Conservation (phyloP, 768 basidiomycete genomes). For the Podaxis sp. region DNA sequence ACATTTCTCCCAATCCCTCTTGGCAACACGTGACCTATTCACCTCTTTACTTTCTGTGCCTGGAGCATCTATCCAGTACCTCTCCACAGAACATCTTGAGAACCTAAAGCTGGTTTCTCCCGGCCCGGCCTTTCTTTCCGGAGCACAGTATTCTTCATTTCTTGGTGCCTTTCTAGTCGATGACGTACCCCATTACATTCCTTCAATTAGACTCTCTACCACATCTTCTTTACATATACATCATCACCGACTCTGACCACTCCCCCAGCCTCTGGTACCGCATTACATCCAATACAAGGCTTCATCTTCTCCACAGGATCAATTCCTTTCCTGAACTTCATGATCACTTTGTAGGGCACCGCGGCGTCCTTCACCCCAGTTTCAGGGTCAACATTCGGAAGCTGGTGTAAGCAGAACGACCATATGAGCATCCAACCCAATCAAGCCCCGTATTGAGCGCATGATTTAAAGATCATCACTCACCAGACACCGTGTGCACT, state of each 20-base stretch:
- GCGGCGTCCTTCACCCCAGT: slow-evolving; percentile 68
- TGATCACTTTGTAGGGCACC: slow-evolving; percentile 73
- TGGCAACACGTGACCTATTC: slow-evolving; percentile 17
- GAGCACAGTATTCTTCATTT: neutral
- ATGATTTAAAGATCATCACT: slow-evolving; percentile 22
- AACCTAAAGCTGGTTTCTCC: neutral
- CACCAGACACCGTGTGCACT: slow-evolving; percentile 74
- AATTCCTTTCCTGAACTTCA: slow-evolving; percentile 68
- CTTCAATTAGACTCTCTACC: neutral
- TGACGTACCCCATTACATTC: neutral
- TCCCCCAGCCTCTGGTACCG: slow-evolving; percentile 49
- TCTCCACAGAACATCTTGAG: neutral
- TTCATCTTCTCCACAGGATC: slow-evolving; percentile 47
- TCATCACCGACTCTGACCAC: slow-evolving; percentile 61
- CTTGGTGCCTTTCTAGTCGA: neutral
- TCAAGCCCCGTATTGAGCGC: neutral
- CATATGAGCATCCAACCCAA: neutral
- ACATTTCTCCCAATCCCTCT: slow-evolving; percentile 14
- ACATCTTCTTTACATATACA: slow-evolving; percentile 48
- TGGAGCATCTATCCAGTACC: neutral
- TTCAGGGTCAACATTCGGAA: slow-evolving; percentile 70
- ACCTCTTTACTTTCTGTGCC: neutral
- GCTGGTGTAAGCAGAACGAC: slow-evolving; percentile 33
- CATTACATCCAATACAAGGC: slow-evolving; percentile 72
- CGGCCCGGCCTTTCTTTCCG: neutral